These are phyloP conservation scores for Albizia julibrissin DNA, from an alignment of 306 rosid genomes.

Conservation along the genomic window DNA sequence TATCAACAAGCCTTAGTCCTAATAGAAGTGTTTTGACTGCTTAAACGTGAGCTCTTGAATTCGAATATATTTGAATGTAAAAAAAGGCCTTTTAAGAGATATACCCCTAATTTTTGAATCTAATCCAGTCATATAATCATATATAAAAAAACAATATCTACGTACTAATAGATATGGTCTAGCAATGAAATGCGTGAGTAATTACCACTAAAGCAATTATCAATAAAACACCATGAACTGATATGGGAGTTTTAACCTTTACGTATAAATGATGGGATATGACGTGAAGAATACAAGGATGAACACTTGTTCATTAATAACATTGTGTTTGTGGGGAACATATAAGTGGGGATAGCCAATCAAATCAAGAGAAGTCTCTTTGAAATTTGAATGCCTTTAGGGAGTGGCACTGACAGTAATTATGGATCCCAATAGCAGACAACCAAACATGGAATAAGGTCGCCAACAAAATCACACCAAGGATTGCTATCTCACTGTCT, in stretches of 20 bases:
- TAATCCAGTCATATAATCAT: too few relatives aligned
- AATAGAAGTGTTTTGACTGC: too few relatives aligned
- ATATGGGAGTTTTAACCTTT: background rate
- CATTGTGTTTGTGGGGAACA: background rate
- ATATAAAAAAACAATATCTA: too few relatives aligned
- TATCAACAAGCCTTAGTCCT: too few relatives aligned
- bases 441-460: constrained; percentile 7
- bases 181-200: background rate
- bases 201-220: background rate
- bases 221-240: background rate
- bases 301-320: background rate
- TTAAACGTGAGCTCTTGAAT: too few relatives aligned
- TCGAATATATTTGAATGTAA: too few relatives aligned
- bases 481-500: constrained; percentile 34
- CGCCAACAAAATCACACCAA: constrained; percentile 49
- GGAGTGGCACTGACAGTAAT: constrained; percentile 16
- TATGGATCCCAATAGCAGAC: constrained; percentile 27
- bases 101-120: too few relatives aligned
- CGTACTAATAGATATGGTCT: background rate
- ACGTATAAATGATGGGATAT: background rate
- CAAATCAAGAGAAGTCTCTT: background rate
- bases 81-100: too few relatives aligned
- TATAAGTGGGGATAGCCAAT: background rate
- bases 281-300: background rate
- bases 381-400: background rate